Evolutionary conservation across 2,329 filamentous ascomycete genomes (phyloP), one percentile per base, ranked within the genome.

Genomic region (Emmonsia crescens): DNA sequence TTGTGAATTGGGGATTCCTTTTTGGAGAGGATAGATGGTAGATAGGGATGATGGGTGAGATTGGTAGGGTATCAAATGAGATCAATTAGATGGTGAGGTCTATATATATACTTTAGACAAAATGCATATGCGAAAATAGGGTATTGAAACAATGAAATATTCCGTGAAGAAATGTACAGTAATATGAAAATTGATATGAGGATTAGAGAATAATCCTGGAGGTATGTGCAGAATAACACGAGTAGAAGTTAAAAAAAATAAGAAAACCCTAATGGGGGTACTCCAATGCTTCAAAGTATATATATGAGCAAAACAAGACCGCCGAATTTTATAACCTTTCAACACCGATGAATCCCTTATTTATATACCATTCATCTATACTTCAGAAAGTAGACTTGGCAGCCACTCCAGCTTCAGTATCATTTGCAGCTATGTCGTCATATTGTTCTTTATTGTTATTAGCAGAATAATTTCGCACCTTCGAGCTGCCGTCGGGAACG

Each of bases 401-500:
- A 19, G 38, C 24, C 14, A 19, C 24, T 16, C 27, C 40, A 5
- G 24, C 16, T 31, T 42, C 24, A 24, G 36, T 46, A 19, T 44
- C 38, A 31, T 24, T 40, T 56, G 16, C 5, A 31, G 14, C 49
- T 5, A 14, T 33, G 14, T 9, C 27, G 29, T 24, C 19, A 36
- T 57, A 21, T 16, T 57, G 31, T n/a, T 56, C 54, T 9, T 40
- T 8, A 40, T 29, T 29, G 33, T 64, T 31, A 14, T 31, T 44
- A 21, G 5, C 8, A 3, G 38, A 6, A 48, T 66, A 66, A 42
- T 40, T 64, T 19, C 61, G 56, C 38, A 60, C 62, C 52, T 64
- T 65, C 21, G 65, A 67, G 69, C 85, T 85, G 52, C 88, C 87
- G 70, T 94, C 78, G 0, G 89, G 89, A 29, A 94, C 77, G 70